Evolutionary conservation across 257 asterid species (phyloP).

Genomic region (Scutellaria barbata): DNA sequence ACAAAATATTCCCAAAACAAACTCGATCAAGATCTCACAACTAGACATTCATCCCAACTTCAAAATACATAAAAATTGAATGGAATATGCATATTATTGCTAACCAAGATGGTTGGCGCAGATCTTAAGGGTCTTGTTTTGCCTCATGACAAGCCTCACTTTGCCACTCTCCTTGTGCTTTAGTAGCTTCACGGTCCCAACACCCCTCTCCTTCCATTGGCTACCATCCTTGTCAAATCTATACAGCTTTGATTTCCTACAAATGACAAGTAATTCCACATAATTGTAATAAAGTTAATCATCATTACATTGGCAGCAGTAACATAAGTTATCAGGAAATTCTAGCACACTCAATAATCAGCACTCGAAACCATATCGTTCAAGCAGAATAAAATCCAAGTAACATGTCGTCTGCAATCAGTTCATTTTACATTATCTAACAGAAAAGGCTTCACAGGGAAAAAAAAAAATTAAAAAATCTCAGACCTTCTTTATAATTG

Average conservation of each 20-base stretch:
- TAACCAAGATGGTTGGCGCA: conserved; percentile 89
- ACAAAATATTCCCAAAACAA: not conserved
- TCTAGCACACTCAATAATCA: not conserved
- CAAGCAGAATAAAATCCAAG: not conserved
- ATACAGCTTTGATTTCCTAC: conserved; percentile 82
- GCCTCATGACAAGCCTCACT: conserved; percentile 91
- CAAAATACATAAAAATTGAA: not conserved
- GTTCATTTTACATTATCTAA: too few relatives aligned
- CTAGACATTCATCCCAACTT: not conserved
- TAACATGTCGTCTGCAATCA: too few relatives aligned
- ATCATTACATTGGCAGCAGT: not conserved
- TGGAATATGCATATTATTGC: not conserved
- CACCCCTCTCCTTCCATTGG: conserved; percentile 96
- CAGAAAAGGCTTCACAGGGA: too few relatives aligned
- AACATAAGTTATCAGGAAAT: not conserved
- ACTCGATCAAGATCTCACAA: not conserved
- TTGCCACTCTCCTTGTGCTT: conserved; percentile 73
- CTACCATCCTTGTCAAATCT: conserved; percentile 85
- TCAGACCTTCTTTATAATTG: not conserved
- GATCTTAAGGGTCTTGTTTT: conserved; percentile 87
- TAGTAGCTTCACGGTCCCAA: conserved; percentile 76
- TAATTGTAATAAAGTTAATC: not conserved
- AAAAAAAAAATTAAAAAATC: not conserved
- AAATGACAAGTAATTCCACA: not conserved
- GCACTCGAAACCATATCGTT: not conserved